These are phyloP conservation scores for Colletotrichum simmondsii DNA, from an alignment of 2,329 filamentous ascomycete genomes.

Conservation along the genomic window DNA sequence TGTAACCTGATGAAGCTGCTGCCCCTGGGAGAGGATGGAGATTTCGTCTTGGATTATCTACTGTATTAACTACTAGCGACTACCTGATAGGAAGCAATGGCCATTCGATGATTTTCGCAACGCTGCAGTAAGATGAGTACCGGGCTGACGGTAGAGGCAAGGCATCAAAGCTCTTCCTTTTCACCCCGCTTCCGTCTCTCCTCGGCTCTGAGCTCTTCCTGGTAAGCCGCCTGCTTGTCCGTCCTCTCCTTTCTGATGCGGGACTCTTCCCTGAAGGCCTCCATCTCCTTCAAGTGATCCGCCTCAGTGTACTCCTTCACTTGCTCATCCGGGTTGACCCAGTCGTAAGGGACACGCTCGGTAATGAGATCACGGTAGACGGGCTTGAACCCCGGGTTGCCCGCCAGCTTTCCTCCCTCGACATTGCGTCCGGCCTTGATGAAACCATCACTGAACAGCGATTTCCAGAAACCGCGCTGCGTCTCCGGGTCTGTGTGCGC, in stretches of 20 bases:
- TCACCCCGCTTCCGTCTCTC: conserved; percentile 16
- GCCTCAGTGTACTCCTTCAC: neutral
- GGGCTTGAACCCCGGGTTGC: conserved; percentile 25
- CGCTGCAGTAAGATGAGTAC: too few species aligned
- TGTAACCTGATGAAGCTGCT: neutral
- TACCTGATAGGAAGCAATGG: neutral
- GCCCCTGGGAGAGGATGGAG: neutral
- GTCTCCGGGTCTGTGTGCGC: neutral
- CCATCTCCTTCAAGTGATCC: conserved; percentile 26
- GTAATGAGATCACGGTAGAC: conserved; percentile 30
- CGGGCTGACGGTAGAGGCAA: too few species aligned
- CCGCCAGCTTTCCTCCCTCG: conserved; percentile 1
- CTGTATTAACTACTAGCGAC: neutral
- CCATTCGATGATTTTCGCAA: neutral
- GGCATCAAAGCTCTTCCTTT: conserved; percentile 22
- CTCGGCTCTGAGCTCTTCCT: conserved; percentile 20
- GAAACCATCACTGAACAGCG: conserved; percentile 1
- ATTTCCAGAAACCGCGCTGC: neutral
- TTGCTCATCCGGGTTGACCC: conserved; percentile 25
- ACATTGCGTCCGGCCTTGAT: conserved; percentile 15
- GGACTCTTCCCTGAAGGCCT: conserved; percentile 19
- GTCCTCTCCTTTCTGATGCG: conserved; percentile 20
- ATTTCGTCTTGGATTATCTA: neutral
- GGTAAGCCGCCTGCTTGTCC: conserved; percentile 15
- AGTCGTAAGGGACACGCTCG: conserved; percentile 25